A percentile compares a stretch with the other conserved stretches of the same genome.
These are phyloP conservation scores for Aegle marmelos DNA, from an alignment of 345 rosid genomes.

Conservation along the genomic window DNA sequence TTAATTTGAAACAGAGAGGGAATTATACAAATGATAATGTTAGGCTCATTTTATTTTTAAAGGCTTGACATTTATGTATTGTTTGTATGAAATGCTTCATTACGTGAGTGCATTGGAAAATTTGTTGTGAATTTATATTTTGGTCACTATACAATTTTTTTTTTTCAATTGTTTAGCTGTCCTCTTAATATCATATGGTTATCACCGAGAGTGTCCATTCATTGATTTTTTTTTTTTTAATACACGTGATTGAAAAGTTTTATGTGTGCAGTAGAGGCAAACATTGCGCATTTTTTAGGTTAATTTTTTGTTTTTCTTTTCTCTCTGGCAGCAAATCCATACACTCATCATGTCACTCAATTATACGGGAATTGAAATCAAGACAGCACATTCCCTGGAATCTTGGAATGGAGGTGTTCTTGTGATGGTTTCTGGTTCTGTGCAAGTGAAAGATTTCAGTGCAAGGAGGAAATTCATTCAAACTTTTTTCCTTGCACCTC, in stretches of 20 bases:
- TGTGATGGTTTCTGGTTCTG: slow-evolving; percentile 70
- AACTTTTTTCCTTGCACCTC: slow-evolving; percentile 75
- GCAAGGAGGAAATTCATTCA: slow-evolving; percentile 58
- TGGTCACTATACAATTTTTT: neutral
- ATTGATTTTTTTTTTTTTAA: neutral
- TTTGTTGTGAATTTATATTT: neutral
- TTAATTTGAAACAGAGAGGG: neutral
- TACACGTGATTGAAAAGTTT: neutral
- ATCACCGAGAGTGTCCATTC: neutral
- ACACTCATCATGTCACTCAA: slow-evolving; percentile 45
- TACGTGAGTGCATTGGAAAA: neutral
- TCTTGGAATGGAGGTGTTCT: slow-evolving; percentile 69
- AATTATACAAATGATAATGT: neutral
- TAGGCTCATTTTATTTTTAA: neutral
- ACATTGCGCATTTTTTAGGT: neutral
- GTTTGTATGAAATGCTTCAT: neutral
- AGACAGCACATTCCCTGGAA: slow-evolving; percentile 55
- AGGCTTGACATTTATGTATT: neutral
- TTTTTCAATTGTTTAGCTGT: neutral
- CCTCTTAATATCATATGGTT: neutral
- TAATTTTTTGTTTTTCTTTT: neutral
- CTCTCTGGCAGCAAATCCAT: slow-evolving; percentile 58
- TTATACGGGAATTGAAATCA: slow-evolving; percentile 57
- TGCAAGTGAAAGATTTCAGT: slow-evolving; percentile 45
- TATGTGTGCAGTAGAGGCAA: neutral